A percentile compares a stretch with the other conserved stretches of the same genome.
phyloP scores from a whole-genome alignment of 192 early-diverging fungal species.

The Coemansia sp. region DNA sequence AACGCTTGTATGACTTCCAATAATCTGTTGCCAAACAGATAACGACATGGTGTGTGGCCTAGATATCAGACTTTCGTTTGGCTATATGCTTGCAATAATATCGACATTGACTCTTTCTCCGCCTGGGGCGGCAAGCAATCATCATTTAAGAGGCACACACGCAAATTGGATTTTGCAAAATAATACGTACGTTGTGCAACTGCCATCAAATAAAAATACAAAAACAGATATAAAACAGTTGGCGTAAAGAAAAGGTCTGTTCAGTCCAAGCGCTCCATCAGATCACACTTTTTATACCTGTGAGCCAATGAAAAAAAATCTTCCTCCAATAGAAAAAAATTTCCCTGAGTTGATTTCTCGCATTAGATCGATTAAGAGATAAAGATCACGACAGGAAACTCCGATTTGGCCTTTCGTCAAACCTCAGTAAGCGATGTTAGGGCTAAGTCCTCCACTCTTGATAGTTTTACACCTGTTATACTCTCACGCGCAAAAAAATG shows the following conservation, averaged over 20 bases:
- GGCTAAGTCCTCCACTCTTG: not conserved
- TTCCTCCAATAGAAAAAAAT: not conserved
- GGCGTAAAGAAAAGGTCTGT: not conserved
- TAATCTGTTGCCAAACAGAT: not conserved
- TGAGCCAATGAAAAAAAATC: not conserved
- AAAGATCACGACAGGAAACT: not conserved
- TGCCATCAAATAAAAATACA: constrained; percentile 7
- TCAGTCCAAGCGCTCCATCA: not conserved
- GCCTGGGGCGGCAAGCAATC: constrained; percentile 59
- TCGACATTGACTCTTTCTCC: constrained; percentile 55
- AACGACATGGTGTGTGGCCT: not conserved
- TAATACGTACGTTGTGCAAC: constrained; percentile 20
- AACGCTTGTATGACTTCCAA: not conserved
- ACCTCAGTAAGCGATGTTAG: no score
- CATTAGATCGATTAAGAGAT: not conserved
- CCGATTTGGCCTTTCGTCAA: not conserved
- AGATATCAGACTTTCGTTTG: constrained; percentile 29
- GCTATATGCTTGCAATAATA: constrained; percentile 35
- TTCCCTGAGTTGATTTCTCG: not conserved
- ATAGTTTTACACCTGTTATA: not conserved
- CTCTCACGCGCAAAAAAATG: constrained; percentile 22
- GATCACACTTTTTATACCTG: not conserved
- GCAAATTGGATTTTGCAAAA: not conserved
- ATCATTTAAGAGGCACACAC: constrained; percentile 32
- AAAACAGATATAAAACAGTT: constrained; percentile 3